phyloP scores from a whole-genome alignment of 2,329 filamentous ascomycete genomes.

The Botrytis paeoniae region DNA sequence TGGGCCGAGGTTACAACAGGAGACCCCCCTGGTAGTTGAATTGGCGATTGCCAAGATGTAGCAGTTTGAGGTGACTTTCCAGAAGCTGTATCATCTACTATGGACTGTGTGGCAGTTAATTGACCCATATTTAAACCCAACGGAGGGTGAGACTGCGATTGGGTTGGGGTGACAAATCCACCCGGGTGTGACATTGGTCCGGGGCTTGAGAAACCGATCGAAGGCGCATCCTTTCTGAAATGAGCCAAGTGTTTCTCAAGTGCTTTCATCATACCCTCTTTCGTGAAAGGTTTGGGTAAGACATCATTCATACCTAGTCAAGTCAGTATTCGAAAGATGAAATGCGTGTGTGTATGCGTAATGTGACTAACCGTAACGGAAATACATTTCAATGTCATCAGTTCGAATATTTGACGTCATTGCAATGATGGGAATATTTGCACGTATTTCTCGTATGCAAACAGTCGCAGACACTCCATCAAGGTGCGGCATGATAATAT shows the following conservation, averaged over 20 bases:
- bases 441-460: constrained; percentile 83
- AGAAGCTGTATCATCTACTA: constrained; percentile 38
- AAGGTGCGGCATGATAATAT: constrained; percentile 95
- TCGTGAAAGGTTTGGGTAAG: constrained; percentile 93
- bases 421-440: constrained; percentile 83
- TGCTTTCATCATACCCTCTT: constrained; percentile 78
- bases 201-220: constrained; percentile 22
- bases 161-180: constrained; percentile 30
- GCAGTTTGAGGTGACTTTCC: constrained; percentile 37
- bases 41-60: constrained; percentile 37
- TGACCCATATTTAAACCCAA: constrained; percentile 36
- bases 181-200: constrained; percentile 31
- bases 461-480: constrained; percentile 94
- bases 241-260: constrained; percentile 86
- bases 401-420: constrained; percentile 99
- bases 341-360: constrained; percentile 11
- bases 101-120: constrained; percentile 31
- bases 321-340: constrained; percentile 35
- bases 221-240: constrained; percentile 61
- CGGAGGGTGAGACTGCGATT: constrained; percentile 27
- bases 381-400: constrained; percentile 96
- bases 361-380: constrained; percentile 75
- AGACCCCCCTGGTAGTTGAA: constrained; percentile 34
- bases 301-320: constrained; percentile 90
- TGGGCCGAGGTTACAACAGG: constrained; percentile 31